Percentiles rank a stretch among this genome's conserved stretches.
Evolutionary conservation across 2,329 filamentous ascomycete species (phyloP).

Genomic region (Arthrobotrys sinensis): DNA sequence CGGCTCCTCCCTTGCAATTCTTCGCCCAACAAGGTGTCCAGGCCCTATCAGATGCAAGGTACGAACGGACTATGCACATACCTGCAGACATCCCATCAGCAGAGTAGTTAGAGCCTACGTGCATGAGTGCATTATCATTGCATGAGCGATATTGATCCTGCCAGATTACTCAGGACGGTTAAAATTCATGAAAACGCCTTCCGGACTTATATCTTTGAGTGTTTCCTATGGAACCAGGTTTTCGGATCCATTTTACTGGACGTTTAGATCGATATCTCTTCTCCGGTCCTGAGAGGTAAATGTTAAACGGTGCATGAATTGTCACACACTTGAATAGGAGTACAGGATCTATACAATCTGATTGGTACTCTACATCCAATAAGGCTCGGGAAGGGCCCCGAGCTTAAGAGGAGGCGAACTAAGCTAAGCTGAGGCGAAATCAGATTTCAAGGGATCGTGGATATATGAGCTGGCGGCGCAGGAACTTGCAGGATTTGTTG

Average conservation of each 20-base stretch:
- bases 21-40: conserved; percentile 28
- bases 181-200: conserved; percentile 30
- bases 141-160: conserved; percentile 33
- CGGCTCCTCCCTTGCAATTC: conserved; percentile 33
- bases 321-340: conserved; percentile 53
- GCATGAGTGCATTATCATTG: conserved; percentile 39
- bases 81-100: conserved; percentile 26
- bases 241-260: conserved; percentile 39
- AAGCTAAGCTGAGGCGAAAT: conserved; percentile 44
- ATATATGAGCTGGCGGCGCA: conserved; percentile 58
- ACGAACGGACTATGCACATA: background rate
- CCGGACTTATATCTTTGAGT: conserved; percentile 40
- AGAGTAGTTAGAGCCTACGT: conserved; percentile 2
- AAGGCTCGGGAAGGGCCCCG: conserved; percentile 45
- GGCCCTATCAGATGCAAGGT: conserved; percentile 51
- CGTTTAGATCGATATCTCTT: background rate
- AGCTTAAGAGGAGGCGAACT: conserved; percentile 47
- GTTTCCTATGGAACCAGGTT: conserved; percentile 40
- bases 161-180: conserved; percentile 32
- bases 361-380: conserved; percentile 44
- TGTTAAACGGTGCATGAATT: conserved; percentile 25
- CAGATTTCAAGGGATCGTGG: conserved; percentile 30
- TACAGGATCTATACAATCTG: conserved; percentile 15
- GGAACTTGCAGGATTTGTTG: conserved; percentile 54
- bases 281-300: conserved; percentile 28